phyloP scores from a whole-genome alignment of 2,329 filamentous ascomycete species.

The Cadophora malorum region DNA sequence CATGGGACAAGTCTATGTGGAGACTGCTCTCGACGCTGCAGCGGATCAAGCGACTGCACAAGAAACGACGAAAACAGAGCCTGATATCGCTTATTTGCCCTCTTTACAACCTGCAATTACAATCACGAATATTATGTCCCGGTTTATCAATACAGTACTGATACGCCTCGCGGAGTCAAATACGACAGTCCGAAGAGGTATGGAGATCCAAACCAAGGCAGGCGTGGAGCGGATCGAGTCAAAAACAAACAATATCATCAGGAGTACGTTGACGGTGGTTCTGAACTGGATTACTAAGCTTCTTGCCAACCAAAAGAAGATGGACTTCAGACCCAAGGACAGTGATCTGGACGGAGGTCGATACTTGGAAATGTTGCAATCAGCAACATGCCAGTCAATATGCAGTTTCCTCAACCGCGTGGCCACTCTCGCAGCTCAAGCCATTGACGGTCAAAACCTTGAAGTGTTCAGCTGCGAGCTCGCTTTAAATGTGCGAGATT shows the following conservation, averaged over 20 bases:
- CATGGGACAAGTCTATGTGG: constrained; percentile 83
- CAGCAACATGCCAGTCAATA: constrained; percentile 81
- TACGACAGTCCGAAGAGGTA: constrained; percentile 79
- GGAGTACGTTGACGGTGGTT: constrained; percentile 70
- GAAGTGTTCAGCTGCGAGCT: constrained; percentile 84
- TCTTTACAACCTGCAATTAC: constrained; percentile 82
- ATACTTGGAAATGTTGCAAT: constrained; percentile 78
- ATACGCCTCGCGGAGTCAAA: constrained; percentile 89
- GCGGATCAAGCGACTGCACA: constrained; percentile 76
- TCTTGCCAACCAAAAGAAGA: constrained; percentile 71
- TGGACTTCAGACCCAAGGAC: constrained; percentile 73
- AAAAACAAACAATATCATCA: constrained; percentile 72
- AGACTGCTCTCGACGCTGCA: constrained; percentile 72
- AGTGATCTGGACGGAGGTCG: constrained; percentile 57
- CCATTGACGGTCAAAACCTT: constrained; percentile 84
- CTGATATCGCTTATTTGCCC: constrained; percentile 84
- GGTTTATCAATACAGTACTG: constrained; percentile 88
- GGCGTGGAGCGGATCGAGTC: constrained; percentile 69
- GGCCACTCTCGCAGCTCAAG: constrained; percentile 65
- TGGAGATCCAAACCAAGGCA: constrained; percentile 68
- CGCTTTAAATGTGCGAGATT: constrained; percentile 75
- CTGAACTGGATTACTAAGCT: constrained; percentile 68
- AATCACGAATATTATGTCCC: constrained; percentile 91
- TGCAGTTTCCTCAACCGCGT: constrained; percentile 79
- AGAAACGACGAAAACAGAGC: constrained; percentile 82